Base-by-base conservation (phyloP, 176 grass and related monocot species). In the Eragrostis curvula region DNA sequence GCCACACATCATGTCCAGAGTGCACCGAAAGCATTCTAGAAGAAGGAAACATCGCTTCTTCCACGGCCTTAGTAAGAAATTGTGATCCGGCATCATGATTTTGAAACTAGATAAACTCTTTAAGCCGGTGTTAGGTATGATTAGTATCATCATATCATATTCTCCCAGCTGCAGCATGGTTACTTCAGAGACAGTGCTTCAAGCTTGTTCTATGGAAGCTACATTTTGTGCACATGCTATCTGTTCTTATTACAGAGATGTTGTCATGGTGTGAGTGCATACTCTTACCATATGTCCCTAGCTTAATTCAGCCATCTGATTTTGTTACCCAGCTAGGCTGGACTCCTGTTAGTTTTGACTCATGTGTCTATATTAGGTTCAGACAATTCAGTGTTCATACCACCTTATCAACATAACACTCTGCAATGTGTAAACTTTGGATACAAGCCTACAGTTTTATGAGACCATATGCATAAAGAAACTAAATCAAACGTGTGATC, bases 1-100 rank as follows among this genome's bases (percentile, higher is more conserved):
- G 0, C 84, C 88, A 0, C 78, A 81, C 39, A 46, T 95, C 45
- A 86, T 82, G 80, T 76, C 92, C 18, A 92, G 86, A 71, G 70
- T 86, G 50, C 72, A 83, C 44, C 74, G 80, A 48, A 98, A 95
- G 69, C 90, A 98, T 74, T 93, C 92, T 16, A 85, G 88, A 79
- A 91, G 96, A 89, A 94, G 88, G 69, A 94, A 94, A 74, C 92
- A 97, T 68, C 81, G 92, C 7, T 92, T 97, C 60, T 97, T 97
- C 70, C 95, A 97, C 85, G 95, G 92, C 59, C 95, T 97, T 68
- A 90, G 79, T 78, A 94, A 83, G 91, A 87, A 88, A 59, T 36
- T 49, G 64, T 88, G 69, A 88, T 47, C 13, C 39, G 3, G 12
- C 10, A 4, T 39, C 25, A 8, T 63, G 25, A 47, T 40, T 71